These are phyloP conservation scores for Neonectria neomacrospora DNA, from an alignment of 2,329 filamentous ascomycete species.

Conservation along the genomic window DNA sequence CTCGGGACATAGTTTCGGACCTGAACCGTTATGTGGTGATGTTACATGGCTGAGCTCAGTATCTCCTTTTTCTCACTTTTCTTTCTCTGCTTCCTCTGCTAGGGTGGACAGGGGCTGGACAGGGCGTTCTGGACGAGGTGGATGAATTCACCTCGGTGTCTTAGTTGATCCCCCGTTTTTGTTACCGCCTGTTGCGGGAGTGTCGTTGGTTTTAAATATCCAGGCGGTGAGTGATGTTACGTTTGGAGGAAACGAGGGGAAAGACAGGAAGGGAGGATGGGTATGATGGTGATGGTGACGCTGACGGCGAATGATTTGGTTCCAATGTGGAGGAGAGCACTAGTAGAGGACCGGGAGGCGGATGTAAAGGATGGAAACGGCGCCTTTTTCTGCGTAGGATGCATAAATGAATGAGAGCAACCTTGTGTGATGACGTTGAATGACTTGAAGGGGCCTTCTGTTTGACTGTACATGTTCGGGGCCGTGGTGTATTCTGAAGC, in stretches of 20 bases:
- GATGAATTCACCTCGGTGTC: conserved; percentile 20
- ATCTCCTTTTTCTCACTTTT: conserved; percentile 30
- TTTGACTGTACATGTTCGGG: not conserved
- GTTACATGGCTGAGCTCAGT: conserved; percentile 42
- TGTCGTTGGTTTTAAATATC: conserved; percentile 29
- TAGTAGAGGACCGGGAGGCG: conserved; percentile 1
- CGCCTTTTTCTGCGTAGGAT: conserved; percentile 33
- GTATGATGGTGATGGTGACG: conserved; percentile 9
- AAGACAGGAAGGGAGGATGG: not conserved
- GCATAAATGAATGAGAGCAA: conserved; percentile 43
- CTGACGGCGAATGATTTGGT: conserved; percentile 18
- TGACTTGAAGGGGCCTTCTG: not conserved
- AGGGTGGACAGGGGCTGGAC: conserved; percentile 32
- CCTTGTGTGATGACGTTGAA: conserved; percentile 29
- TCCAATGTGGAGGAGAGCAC: conserved; percentile 18
- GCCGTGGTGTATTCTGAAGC: not conserved
- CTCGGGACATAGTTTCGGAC: conserved; percentile 25
- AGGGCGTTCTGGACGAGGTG: conserved; percentile 29
- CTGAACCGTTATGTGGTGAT: conserved; percentile 32
- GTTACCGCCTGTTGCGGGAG: conserved; percentile 18
- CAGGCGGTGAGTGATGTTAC: conserved; percentile 12
- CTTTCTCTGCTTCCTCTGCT: conserved; percentile 33
- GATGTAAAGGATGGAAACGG: conserved; percentile 10
- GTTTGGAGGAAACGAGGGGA: conserved; percentile 16
- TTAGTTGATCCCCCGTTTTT: conserved; percentile 21